Evolutionary conservation across 306 rosid genomes (phyloP).

Genomic region (Quercus variabilis): DNA sequence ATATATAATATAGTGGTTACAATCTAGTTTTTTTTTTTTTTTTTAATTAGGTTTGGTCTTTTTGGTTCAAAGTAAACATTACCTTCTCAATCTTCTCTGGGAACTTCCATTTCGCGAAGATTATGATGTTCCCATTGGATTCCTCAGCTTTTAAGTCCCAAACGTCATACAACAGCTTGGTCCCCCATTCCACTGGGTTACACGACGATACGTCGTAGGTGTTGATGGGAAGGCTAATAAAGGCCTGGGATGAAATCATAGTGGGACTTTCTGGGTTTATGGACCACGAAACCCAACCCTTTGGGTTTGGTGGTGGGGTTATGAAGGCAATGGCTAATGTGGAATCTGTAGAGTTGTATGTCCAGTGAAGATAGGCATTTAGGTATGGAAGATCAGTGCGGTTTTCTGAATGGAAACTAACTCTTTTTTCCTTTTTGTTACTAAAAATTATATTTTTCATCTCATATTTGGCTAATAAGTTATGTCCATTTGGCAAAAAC

Average conservation of each 20-base stretch:
- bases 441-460: too few relatives aligned
- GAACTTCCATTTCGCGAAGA: conserved; percentile 40
- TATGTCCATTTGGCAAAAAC: too few relatives aligned
- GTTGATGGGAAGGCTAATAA: conserved; percentile 38
- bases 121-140: conserved; percentile 1
- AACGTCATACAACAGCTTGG: conserved; percentile 26
- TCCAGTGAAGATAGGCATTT: conserved; percentile 49
- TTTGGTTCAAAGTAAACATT: too few relatives aligned
- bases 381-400: conserved; percentile 56
- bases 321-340: conserved; percentile 58
- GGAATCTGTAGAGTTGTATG: conserved; percentile 46
- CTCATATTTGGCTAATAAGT: too few relatives aligned
- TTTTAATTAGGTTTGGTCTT: too few relatives aligned
- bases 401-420: conserved; percentile 2
- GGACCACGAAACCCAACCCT: conserved; percentile 75
- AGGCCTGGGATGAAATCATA: conserved; percentile 58
- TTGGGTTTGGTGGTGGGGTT: conserved; percentile 24
- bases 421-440: too few relatives aligned
- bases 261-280: conserved; percentile 46
- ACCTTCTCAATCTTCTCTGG: conserved; percentile 28
- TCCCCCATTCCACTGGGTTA: too few relatives aligned
- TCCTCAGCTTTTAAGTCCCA: conserved; percentile 33
- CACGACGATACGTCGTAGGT: conserved; percentile 33
- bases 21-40: too few relatives aligned
- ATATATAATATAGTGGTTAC: too few relatives aligned